Evolutionary conservation across 495 filamentous ascomycete species (phyloP).

Genomic region (Talaromyces thailandensis): DNA sequence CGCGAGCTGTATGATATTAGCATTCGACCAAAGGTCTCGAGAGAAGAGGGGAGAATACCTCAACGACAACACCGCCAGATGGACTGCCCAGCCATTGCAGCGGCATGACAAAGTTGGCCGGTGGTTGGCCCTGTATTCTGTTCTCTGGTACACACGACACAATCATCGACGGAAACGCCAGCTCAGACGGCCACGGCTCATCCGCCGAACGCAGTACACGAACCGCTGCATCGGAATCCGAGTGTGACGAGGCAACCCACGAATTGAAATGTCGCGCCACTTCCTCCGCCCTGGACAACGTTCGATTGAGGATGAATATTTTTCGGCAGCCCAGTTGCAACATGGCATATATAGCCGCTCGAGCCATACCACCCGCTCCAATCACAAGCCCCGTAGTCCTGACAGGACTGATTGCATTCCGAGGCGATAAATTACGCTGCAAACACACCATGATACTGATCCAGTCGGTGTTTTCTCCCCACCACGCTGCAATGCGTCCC

Average conservation of each 20-base stretch:
- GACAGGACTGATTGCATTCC: slow-evolving; percentile 62
- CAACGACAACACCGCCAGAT: slow-evolving; percentile 73
- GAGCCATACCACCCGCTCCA: slow-evolving; percentile 75
- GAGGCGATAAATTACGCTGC: slow-evolving; percentile 65
- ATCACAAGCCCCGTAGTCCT: slow-evolving; percentile 63
- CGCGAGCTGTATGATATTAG: slow-evolving; percentile 41
- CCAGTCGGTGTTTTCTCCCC: slow-evolving; percentile 84
- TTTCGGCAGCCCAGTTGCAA: slow-evolving; percentile 68
- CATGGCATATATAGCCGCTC: slow-evolving; percentile 71
- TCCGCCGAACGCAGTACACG: slow-evolving; percentile 49
- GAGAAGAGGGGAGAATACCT: slow-evolving; percentile 28
- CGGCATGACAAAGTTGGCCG: slow-evolving; percentile 70
- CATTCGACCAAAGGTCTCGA: slow-evolving; percentile 11
- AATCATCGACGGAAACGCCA: slow-evolving; percentile 62
- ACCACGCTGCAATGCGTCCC: slow-evolving; percentile 57
- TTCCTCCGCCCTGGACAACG: slow-evolving; percentile 47
- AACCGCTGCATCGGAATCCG: slow-evolving; percentile 41
- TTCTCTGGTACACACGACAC: slow-evolving; percentile 69
- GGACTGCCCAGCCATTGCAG: slow-evolving; percentile 63
- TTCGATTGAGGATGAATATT: slow-evolving; percentile 75
- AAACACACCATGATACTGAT: slow-evolving; percentile 64
- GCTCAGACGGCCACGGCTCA: slow-evolving; percentile 56
- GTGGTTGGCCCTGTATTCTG: slow-evolving; percentile 49
- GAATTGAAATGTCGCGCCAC: slow-evolving; percentile 67
- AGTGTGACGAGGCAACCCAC: slow-evolving; percentile 36